Evolutionary conservation across 164 flowering plant genomes (phyloP).

Genomic region (Sedum album): DNA sequence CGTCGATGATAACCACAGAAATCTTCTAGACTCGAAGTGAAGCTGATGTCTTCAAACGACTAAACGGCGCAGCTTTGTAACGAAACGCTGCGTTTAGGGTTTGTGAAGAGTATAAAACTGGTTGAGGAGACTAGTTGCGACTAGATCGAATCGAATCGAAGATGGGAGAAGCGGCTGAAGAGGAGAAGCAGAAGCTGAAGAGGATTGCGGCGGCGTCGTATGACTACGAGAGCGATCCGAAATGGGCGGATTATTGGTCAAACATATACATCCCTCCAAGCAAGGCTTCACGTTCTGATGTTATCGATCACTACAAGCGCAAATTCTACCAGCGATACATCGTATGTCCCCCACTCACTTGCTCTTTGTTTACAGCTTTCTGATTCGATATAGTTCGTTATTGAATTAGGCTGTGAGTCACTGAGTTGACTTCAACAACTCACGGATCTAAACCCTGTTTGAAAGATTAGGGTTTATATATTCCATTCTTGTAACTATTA

Average conservation of each 20-base stretch:
- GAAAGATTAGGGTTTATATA: not conserved
- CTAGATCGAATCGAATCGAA: constrained; percentile 11
- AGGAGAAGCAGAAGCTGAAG: constrained; percentile 51
- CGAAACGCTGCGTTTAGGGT: not conserved
- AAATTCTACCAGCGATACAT: constrained; percentile 94
- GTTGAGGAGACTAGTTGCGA: not conserved
- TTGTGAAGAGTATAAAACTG: too few species aligned
- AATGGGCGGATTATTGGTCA: constrained; percentile 97
- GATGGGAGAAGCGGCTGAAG: constrained; percentile 32
- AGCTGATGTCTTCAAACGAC: not conserved
- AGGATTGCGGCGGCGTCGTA: constrained; percentile 76
- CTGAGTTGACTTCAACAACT: not conserved
- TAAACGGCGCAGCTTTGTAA: not conserved
- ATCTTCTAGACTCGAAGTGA: not conserved
- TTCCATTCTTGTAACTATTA: too few species aligned
- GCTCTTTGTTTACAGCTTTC: not conserved
- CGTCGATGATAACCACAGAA: not conserved
- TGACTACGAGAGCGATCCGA: constrained; percentile 82
- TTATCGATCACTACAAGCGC: constrained; percentile 80
- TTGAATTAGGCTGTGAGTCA: not conserved
- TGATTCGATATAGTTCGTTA: not conserved
- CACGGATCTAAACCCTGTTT: not conserved
- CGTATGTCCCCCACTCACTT: constrained; percentile 23
- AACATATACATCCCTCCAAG: constrained; percentile 91
- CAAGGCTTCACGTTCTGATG: constrained; percentile 81